Evolutionary conservation across 805 yeast species (phyloP).

Genomic region (Wickerhamomyces mucosus): DNA sequence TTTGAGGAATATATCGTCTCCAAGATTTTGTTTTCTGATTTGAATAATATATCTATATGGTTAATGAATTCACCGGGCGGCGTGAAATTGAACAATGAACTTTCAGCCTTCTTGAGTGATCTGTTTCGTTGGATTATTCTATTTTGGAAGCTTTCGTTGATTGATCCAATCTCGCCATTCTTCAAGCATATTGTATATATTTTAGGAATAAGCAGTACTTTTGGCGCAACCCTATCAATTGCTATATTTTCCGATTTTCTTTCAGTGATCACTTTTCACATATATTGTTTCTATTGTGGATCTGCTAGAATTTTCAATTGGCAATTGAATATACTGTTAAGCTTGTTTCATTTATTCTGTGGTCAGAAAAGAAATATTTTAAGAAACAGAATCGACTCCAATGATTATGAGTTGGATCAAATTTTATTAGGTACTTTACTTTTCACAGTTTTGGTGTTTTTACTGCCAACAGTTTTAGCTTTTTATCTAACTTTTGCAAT

Average conservation of each 20-base stretch:
- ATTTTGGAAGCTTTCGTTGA: slow-evolving; percentile 39
- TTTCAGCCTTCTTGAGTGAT: slow-evolving; percentile 81
- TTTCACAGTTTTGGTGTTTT: slow-evolving; percentile 67
- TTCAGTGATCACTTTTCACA: slow-evolving; percentile 56
- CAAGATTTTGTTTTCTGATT: slow-evolving; percentile 32
- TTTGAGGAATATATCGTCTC: slow-evolving; percentile 26
- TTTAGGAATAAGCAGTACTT: slow-evolving; percentile 27
- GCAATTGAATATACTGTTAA: slow-evolving; percentile 57
- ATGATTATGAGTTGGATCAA: slow-evolving; percentile 80
- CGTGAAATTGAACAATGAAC: slow-evolving; percentile 78
- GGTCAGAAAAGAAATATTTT: slow-evolving; percentile 84
- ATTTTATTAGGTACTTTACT: slow-evolving; percentile 79
- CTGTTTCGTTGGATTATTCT: slow-evolving; percentile 77
- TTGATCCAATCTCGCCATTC: slow-evolving; percentile 19
- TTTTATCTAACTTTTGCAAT: slow-evolving; percentile 70
- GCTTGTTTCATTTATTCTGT: slow-evolving; percentile 75
- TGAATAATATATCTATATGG: slow-evolving; percentile 50
- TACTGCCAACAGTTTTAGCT: slow-evolving; percentile 81
- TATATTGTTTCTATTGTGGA: slow-evolving; percentile 68
- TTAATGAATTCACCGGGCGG: slow-evolving; percentile 90
- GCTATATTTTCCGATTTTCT: slow-evolving; percentile 59
- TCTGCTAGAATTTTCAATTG: slow-evolving; percentile 71
- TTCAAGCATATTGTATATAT: slow-evolving; percentile 26
- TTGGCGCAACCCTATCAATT: slow-evolving; percentile 64
- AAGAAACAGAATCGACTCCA: slow-evolving; percentile 77